These are phyloP conservation scores for Erythrobasidium yunnanense DNA, from an alignment of 768 basidiomycete species.

Conservation along the genomic window DNA sequence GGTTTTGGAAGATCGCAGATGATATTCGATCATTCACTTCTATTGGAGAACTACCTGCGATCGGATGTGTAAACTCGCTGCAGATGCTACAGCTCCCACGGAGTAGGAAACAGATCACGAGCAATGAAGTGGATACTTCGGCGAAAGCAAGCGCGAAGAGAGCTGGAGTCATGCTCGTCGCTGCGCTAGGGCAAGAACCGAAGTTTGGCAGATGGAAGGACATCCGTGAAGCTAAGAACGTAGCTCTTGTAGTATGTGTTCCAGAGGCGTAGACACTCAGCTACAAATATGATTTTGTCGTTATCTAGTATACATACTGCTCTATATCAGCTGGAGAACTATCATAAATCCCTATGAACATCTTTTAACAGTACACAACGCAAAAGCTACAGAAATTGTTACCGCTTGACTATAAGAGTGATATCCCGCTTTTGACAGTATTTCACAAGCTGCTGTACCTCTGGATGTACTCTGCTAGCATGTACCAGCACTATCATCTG, in stretches of 20 bases:
- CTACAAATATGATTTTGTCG: neutral
- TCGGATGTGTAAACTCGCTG: conserved; percentile 79
- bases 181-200: conserved; percentile 75
- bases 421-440: conserved; percentile 10
- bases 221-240: conserved; percentile 59
- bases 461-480: neutral
- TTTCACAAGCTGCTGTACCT: conserved; percentile 6
- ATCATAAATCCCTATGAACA: no score
- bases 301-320: neutral
- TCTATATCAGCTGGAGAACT: no score
- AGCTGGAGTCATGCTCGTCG: conserved; percentile 48
- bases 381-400: neutral
- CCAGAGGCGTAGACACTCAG: neutral
- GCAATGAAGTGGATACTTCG: neutral
- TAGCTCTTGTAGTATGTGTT: conserved; percentile 50
- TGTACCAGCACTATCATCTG: conserved; percentile 4
- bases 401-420: neutral
- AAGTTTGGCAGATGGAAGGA: conserved; percentile 79
- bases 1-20: conserved; percentile 78
- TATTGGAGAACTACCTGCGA: conserved; percentile 42
- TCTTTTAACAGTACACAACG: neutral
- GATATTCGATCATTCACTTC: conserved; percentile 62
- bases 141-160: conserved; percentile 14
- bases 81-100: conserved; percentile 51
- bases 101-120: neutral